Evolutionary conservation across 805 yeast species (phyloP), one percentile per base, ranked within the genome.

Genomic region (Cyberlindnera samutprakarnensis): DNA sequence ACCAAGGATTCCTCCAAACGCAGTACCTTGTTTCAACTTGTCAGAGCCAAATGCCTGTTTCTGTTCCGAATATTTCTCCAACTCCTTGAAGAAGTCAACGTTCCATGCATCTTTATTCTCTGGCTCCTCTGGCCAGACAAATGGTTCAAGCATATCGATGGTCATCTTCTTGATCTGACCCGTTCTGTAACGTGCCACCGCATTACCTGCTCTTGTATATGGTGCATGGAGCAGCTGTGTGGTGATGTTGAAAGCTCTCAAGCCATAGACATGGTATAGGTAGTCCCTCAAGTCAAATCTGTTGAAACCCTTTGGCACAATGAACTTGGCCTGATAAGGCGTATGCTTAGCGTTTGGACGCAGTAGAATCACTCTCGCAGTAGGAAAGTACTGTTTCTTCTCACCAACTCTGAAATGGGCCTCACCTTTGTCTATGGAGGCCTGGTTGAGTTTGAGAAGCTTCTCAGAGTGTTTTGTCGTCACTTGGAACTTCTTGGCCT

Each of bases 341-440:
- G 96, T 83, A 59, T 85, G 95, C 52, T 84, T 84, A n/a, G 97
- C 96, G 50, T 83, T 83, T 26, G 96, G 95, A 53, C 95, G 72
- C 41, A 92, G 61, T 20, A 90, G 64, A 31, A 83, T 74, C 23
- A 90, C 66, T 40, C 90, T 68, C 1, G 94, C 95, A 40, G 76
- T 75, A 20, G 98, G 98, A 56, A 90, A 83, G 54, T 75, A 88
- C 8, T 82, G 65, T 41, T 81, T 66, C 43, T 70, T 75, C 6
- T 74, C 78, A 48, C 98, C 98, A 7, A 82, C 73, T 25, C 65
- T 66, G 70, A 86, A 90, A 64, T 87, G 95, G 3, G 95, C 79
- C 42, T 67, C 66, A 25, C 79, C 86, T 32, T 59, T 59, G 18
- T 68, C 75, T 26, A 80, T 67, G 37, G 76, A 72, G 21, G 70